Evolutionary conservation across 352 stramenopile species (phyloP).

Genomic region (Thraustochytrium striatum): DNA sequence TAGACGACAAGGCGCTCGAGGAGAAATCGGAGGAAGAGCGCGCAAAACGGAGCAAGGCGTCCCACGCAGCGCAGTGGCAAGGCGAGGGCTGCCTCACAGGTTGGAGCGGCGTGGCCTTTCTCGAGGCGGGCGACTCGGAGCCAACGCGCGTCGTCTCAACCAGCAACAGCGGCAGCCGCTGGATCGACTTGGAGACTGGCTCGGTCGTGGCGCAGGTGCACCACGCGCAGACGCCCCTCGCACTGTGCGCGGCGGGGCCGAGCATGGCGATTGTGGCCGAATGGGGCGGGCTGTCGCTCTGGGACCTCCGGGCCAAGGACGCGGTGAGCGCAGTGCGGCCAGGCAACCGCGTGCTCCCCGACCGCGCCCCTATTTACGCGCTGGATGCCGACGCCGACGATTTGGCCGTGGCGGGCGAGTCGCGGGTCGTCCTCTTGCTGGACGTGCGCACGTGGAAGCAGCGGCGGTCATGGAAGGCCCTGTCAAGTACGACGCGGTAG

Average conservation of each 20-base stretch:
- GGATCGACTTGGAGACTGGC: no score
- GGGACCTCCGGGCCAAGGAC: slow-evolving; percentile 7
- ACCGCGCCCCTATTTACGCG: neutral
- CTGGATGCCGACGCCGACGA: neutral
- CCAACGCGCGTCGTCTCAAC: neutral
- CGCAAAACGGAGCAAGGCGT: no score
- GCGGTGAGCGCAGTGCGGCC: neutral
- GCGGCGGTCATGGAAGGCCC: neutral
- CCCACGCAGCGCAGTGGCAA: no score
- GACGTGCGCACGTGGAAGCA: neutral
- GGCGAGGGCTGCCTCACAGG: no score
- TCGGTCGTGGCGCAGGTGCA: neutral
- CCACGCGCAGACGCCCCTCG: neutral
- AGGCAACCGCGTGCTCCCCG: neutral
- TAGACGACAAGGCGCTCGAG: no score
- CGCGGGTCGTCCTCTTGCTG: neutral
- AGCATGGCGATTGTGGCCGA: neutral
- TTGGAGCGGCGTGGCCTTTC: slow-evolving; percentile 3
- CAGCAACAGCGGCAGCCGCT: no score
- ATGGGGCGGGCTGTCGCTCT: slow-evolving; percentile 7
- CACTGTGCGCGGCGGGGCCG: neutral
- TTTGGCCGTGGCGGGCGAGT: slow-evolving; percentile 7
- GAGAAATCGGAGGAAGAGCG: no score
- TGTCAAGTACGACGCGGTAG: slow-evolving; percentile 38
- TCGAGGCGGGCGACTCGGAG: neutral